Evolutionary conservation across 306 rosid genomes (phyloP), one percentile per base, ranked within the genome.

Genomic region (barrel medic (Medicago truncatula)): DNA sequence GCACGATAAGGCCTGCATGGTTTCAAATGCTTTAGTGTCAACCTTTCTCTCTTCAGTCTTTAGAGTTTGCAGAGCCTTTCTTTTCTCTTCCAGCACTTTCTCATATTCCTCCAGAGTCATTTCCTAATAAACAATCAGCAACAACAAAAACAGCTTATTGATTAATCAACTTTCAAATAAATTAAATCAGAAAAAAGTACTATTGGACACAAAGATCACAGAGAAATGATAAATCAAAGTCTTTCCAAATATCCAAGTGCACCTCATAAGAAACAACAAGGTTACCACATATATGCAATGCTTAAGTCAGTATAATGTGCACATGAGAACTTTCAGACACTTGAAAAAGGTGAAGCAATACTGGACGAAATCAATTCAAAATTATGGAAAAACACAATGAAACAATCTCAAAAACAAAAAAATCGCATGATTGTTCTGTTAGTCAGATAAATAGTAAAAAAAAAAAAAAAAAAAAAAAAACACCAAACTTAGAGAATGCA

Each of bases 61-160:
- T 21, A 83, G 80, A 4, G 95, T 79, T 70, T 73, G 83, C 74
- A 96, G 69, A 58, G 87, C 88, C 85, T 90, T 96, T 75, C 98
- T 91, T 86, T 84, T 96, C 87, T 89, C 99, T 83, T 96, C 99
- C 52, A 78, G 84, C 17, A 96, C 72, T 87, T 96, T 96, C 86
- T 96, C 84, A 23, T 92, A 96, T 76, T 96, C 98, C 81, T 88
- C 97, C 70, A 96, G 74, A 61, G 99, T 96, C 99, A 96, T 92
- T 77, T 96, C 99, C 99, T 96, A 73, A 65, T 16, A 60, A 15
- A 62, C 14, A 11, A 49, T 9, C 2, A 82, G 25, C 9, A 82
- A 36, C 9, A 62, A 7, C 36, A 75, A 75, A 47, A 3, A 2
- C 52, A 52, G 20, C 28, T 3, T 13, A 49, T 34, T 44, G 13